phyloP scores from a whole-genome alignment of 2,329 filamentous ascomycete species.

The Rhynchosporium secalis region DNA sequence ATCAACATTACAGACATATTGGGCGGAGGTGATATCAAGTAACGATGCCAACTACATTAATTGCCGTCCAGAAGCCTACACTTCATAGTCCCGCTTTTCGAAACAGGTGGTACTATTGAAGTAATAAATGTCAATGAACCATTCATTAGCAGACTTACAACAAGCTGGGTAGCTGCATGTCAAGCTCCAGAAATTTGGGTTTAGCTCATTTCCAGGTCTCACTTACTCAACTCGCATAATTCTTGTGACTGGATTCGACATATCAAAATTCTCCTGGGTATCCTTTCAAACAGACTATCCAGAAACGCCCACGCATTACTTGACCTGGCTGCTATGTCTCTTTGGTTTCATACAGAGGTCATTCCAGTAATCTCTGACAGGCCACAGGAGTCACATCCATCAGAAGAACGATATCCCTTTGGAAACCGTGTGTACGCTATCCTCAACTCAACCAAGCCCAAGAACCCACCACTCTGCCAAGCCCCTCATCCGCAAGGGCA shows the following conservation, averaged over 20 bases:
- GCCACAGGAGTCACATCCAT: background rate
- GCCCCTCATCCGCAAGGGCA: slow-evolving; percentile 47
- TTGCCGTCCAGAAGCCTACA: background rate
- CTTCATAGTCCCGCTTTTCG: background rate
- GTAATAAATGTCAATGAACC: background rate
- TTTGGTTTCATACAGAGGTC: background rate
- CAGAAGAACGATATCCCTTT: background rate
- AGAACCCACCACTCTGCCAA: slow-evolving; percentile 43
- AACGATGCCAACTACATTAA: slow-evolving; percentile 4
- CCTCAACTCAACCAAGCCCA: slow-evolving; percentile 42
- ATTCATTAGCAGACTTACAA: background rate
- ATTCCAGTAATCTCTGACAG: background rate
- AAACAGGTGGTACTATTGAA: background rate
- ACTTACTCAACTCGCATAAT: background rate
- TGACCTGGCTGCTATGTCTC: background rate
- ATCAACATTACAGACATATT: slow-evolving; percentile 85
- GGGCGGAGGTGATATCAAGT: slow-evolving; percentile 39
- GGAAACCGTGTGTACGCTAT: slow-evolving; percentile 10
- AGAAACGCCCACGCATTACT: background rate
- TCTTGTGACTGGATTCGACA: background rate
- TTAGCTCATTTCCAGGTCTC: background rate
- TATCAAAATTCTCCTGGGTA: background rate
- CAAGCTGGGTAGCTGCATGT: background rate
- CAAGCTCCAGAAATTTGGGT: background rate
- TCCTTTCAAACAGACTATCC: background rate